Base-by-base conservation (phyloP, 371 early-diverging fungal species). In the Syncephalastrum sp. region DNA sequence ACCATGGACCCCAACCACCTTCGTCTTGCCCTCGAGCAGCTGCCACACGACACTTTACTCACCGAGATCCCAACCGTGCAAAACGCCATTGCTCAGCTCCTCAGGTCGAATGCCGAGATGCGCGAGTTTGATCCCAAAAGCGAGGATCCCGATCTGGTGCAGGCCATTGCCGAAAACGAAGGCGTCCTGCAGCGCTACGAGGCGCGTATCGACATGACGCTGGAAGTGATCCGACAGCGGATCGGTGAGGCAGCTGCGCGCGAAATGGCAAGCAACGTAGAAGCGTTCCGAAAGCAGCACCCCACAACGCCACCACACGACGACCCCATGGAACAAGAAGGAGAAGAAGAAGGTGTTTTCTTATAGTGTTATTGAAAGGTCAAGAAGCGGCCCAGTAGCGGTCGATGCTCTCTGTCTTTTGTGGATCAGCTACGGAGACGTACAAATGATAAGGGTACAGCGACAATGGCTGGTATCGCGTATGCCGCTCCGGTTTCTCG, bases 211-310 rank as follows among this genome's bases (percentile, higher is more conserved):
- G 64, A 77, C 43, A 12, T 70, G 13, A 70, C 75, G 6, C 57
- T 77, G 8, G 41, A 56, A 5, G 64, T 74, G 3, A 70, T 77
- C 27, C 61, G 68, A 38, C 65, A 77, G 54, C 55, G 68, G n/a
- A 19, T 77, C 27, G 74, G 74, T 13, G 69, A 72, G 45, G 69
- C 74, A 27, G 78, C 78, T 1, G 72, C 70, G 48, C 53, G 64
- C 47, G 78, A 77, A 59, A 63, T 77, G 38, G 65, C 52, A 42
- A 70, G 69, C 54, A 72, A 72, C 38, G 67, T 76, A 0, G 52
- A 44, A 15, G 70, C 65, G 6, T 76, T 76, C 45, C 59, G 73
- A 48, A 48, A 57, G 29, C 10, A 49, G n/a, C 53, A 65, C 27
- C 54, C 62, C 5, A 62, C 56, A 14, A 33, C 13, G 17, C 33